These are phyloP conservation scores for Limnanthes douglasii DNA, from an alignment of 345 rosid genomes.

Conservation along the genomic window DNA sequence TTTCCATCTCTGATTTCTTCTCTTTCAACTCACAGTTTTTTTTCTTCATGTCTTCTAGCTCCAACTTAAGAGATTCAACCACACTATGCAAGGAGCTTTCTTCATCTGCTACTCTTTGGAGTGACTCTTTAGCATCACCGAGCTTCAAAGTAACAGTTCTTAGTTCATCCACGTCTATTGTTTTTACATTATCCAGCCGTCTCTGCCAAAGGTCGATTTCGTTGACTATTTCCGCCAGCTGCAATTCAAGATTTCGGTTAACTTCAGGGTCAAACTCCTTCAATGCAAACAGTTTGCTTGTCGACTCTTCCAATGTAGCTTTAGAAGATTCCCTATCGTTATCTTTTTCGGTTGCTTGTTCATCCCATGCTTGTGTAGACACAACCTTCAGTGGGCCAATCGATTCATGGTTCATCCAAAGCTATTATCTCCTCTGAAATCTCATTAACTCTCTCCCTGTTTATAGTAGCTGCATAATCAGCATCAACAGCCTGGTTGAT, in stretches of 20 bases:
- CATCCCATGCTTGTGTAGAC: slow-evolving; percentile 35
- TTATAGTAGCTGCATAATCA: slow-evolving; percentile 30
- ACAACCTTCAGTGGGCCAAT: slow-evolving; percentile 58
- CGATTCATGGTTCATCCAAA: slow-evolving; percentile 33
- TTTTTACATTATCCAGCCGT: slow-evolving; percentile 38
- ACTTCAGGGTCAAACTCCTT: slow-evolving; percentile 46
- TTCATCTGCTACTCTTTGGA: slow-evolving; percentile 67
- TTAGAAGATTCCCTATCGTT: slow-evolving; percentile 31
- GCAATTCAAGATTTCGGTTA: slow-evolving; percentile 29
- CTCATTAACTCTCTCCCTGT: slow-evolving; percentile 40
- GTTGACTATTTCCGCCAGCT: slow-evolving; percentile 25
- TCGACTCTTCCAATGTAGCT: slow-evolving; percentile 32
- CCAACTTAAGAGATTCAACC: slow-evolving; percentile 57
- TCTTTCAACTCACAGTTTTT: slow-evolving; percentile 56
- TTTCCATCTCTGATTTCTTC: slow-evolving; percentile 57
- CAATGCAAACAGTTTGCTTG: slow-evolving; percentile 24
- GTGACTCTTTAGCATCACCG: slow-evolving; percentile 67
- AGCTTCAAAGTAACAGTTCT: slow-evolving; percentile 51
- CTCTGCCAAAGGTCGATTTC: slow-evolving; percentile 31
- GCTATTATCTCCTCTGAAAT: slow-evolving; percentile 42
- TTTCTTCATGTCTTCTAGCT: slow-evolving; percentile 64
- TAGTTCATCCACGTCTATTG: slow-evolving; percentile 46
- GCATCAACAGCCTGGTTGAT: slow-evolving; percentile 32
- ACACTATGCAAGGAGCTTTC: slow-evolving; percentile 40
- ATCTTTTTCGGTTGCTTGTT: slow-evolving; percentile 45